A percentile compares a stretch with the other conserved stretches of the same genome.
Conservation (phyloP, 306 rosid genomes). For the Oemleria cerasiformis region DNA sequence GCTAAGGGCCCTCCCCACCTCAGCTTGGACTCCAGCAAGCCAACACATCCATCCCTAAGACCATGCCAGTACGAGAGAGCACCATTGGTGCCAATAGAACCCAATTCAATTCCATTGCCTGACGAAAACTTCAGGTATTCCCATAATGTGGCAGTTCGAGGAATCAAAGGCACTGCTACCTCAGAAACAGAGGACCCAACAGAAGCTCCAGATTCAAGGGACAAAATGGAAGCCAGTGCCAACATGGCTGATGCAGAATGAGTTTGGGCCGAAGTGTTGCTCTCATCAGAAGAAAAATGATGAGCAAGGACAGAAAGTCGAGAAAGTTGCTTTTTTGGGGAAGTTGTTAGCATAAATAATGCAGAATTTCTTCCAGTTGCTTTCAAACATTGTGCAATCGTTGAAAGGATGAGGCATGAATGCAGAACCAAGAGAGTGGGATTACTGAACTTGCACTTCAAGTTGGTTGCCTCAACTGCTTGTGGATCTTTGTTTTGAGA, state of each 20-base stretch:
- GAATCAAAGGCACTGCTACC: constrained; percentile 76
- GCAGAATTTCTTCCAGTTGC: constrained; percentile 86
- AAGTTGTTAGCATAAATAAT: constrained; percentile 71
- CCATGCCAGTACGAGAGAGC: constrained; percentile 80
- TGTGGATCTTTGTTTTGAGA: constrained; percentile 58
- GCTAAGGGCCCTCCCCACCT: constrained; percentile 90
- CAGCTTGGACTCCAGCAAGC: constrained; percentile 72
- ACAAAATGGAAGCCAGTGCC: constrained; percentile 81
- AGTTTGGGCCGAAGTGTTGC: constrained; percentile 42
- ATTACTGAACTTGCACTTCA: constrained; percentile 56
- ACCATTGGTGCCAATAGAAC: constrained; percentile 35
- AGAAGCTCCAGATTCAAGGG: constrained; percentile 72
- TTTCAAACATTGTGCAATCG: constrained; percentile 74
- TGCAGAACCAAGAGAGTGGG: constrained; percentile 57
- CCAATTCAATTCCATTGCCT: constrained; percentile 44
- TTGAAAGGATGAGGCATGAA: constrained; percentile 77
- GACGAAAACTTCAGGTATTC: constrained; percentile 60
- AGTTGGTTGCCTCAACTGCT: constrained; percentile 45
- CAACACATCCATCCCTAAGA: constrained; percentile 81
- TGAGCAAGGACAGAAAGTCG: constrained; percentile 72
- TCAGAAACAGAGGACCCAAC: constrained; percentile 73
- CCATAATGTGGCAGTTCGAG: constrained; percentile 60
- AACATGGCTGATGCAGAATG: constrained; percentile 73
- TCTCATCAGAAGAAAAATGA: constrained; percentile 59
- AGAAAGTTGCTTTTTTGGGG: constrained; percentile 80